Conservation (phyloP, 805 yeast species). For the Candida sithepensis region DNA sequence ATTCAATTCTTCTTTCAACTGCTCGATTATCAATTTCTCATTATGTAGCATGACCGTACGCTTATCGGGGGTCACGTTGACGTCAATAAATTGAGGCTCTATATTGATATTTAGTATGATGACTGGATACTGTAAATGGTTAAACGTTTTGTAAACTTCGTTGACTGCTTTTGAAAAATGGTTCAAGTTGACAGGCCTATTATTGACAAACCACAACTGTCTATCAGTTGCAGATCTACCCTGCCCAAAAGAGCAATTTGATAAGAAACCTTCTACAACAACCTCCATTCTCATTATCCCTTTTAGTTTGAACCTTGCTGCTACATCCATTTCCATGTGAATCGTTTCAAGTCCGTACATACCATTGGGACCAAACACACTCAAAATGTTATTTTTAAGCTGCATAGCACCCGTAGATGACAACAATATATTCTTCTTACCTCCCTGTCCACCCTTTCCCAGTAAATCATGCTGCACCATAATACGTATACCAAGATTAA, state of each 20-base stretch:
- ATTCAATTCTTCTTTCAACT: constrained; percentile 47
- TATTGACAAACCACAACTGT: constrained; percentile 71
- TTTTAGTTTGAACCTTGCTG: constrained; percentile 24
- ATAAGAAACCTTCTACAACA: constrained; percentile 56
- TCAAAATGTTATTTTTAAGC: constrained; percentile 55
- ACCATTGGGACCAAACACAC: constrained; percentile 69
- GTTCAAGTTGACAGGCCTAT: constrained; percentile 66
- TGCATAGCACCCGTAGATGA: constrained; percentile 51
- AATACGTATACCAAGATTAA: constrained; percentile 55
- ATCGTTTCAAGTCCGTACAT: constrained; percentile 55
- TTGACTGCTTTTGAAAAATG: constrained; percentile 56
- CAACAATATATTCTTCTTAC: constrained; percentile 51
- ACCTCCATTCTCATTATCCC: constrained; percentile 36
- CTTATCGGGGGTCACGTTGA: constrained; percentile 92
- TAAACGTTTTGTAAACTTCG: constrained; percentile 70
- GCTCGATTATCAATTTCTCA: constrained; percentile 58
- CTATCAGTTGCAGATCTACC: constrained; percentile 72
- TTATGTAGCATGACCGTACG: constrained; percentile 64
- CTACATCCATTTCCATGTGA: constrained; percentile 37
- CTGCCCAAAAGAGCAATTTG: constrained; percentile 75
- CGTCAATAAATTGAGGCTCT: constrained; percentile 56
- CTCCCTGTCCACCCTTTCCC: constrained; percentile 30
- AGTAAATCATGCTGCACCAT: constrained; percentile 45
- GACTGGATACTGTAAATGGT: constrained; percentile 70
- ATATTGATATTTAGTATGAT: constrained; percentile 58